Evolutionary conservation across 2,329 filamentous ascomycete genomes (phyloP).

Genomic region (Cladosporium sp.): DNA sequence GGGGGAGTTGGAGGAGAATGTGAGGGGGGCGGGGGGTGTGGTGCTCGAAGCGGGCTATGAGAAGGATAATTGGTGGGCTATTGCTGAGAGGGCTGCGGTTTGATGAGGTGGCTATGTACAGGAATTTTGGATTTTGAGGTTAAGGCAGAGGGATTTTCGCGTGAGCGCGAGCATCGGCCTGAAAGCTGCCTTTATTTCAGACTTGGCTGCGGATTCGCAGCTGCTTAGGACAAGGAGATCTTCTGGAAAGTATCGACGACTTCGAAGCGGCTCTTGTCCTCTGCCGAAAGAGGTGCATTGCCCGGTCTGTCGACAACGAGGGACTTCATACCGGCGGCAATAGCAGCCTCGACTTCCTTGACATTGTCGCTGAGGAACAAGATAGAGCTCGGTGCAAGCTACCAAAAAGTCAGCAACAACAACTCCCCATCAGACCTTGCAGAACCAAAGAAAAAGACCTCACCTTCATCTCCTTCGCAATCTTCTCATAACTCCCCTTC

Average conservation of each 20-base stretch:
- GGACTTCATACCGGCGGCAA: constrained; percentile 38
- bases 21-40: constrained; percentile 66
- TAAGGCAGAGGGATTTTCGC: background rate
- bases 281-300: constrained; percentile 58
- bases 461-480: constrained; percentile 46
- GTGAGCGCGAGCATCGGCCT: background rate
- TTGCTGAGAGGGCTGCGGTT: constrained; percentile 38
- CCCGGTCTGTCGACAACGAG: constrained; percentile 57
- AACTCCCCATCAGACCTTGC: background rate
- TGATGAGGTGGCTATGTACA: background rate
- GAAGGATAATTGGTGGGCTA: constrained; percentile 97
- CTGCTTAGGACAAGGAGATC: constrained; percentile 16
- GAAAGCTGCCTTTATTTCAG: too few species aligned
- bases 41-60: constrained; percentile 84
- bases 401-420: background rate
- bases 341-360: constrained; percentile 47
- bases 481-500: constrained; percentile 60
- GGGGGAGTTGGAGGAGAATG: constrained; percentile 80
- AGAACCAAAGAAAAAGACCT: background rate
- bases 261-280: constrained; percentile 35
- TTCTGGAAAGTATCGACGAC: constrained; percentile 24
- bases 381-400: constrained; percentile 4
- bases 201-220: too few species aligned
- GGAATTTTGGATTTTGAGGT: background rate
- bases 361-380: constrained; percentile 81